Conservation (phyloP, 768 basidiomycete species). For the Pseudohyphozyma bogoriensis region DNA sequence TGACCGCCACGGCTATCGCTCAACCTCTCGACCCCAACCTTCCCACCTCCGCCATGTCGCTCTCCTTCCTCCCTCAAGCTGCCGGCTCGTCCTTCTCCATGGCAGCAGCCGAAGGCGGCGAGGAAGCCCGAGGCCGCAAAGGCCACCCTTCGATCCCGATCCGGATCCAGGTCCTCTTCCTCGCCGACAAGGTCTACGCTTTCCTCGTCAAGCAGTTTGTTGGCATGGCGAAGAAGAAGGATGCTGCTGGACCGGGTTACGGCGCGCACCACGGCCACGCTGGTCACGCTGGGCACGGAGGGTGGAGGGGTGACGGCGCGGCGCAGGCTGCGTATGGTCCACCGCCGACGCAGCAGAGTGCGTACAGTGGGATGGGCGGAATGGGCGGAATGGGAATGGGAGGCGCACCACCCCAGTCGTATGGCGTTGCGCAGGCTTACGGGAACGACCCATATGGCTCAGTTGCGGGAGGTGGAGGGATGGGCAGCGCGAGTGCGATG, state of each 20-base stretch:
- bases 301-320: no score
- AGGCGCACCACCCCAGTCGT: neutral
- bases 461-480: neutral
- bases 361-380: no score
- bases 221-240: slow-evolving; percentile 38
- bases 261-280: no score
- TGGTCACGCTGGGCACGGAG: no score
- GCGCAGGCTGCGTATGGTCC: no score
- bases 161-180: slow-evolving; percentile 62
- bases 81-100: slow-evolving; percentile 23
- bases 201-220: slow-evolving; percentile 47
- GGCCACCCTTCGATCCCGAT: slow-evolving; percentile 60
- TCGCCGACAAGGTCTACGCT: slow-evolving; percentile 67
- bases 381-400: no score
- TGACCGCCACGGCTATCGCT: slow-evolving; percentile 69
- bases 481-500: neutral
- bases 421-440: neutral
- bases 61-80: slow-evolving; percentile 52
- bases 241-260: slow-evolving; percentile 1
- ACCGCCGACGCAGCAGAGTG: no score
- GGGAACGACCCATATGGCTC: no score
- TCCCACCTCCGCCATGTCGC: slow-evolving; percentile 43
- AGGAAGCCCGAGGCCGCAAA: slow-evolving; percentile 16
- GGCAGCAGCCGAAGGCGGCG: slow-evolving; percentile 27
- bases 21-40: slow-evolving; percentile 56